Conservation (phyloP, 192 early-diverging fungal species). For the Cetraspora pellucida region DNA sequence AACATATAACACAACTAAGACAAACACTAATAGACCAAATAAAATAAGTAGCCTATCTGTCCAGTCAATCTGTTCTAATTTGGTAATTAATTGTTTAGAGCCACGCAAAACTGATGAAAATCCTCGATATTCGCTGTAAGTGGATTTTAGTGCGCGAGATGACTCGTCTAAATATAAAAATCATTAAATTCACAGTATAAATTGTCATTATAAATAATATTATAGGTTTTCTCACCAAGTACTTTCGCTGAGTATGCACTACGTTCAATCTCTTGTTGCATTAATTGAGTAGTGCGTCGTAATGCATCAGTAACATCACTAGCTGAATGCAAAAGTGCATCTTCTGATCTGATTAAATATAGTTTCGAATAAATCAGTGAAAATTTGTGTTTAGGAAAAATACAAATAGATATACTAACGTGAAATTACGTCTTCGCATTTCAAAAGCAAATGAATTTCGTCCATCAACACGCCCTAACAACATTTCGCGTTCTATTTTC, state of each 20-base stretch:
- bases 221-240: constrained; percentile 46
- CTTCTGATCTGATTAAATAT: constrained; percentile 41
- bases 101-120: constrained; percentile 54
- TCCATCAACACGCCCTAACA: constrained; percentile 47
- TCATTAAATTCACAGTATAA: not conserved
- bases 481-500: constrained; percentile 47
- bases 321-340: constrained; percentile 51
- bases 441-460: constrained; percentile 40
- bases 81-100: constrained; percentile 63
- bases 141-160: constrained; percentile 52
- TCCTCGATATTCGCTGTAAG: constrained; percentile 58
- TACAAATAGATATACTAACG: constrained; percentile 8
- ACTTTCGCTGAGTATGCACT: constrained; percentile 57
- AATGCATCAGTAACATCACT: constrained; percentile 63
- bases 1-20: constrained; percentile 62
- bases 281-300: constrained; percentile 58
- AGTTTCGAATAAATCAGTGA: not conserved
- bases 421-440: constrained; percentile 27
- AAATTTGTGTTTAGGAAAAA: constrained; percentile 5
- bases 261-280: constrained; percentile 68
- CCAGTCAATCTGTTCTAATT: constrained; percentile 69
- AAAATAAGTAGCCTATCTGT: constrained; percentile 63
- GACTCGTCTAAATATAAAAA: constrained; percentile 55
- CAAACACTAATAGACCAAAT: constrained; percentile 64
- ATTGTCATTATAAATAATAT: not conserved